These are phyloP conservation scores for Ascochyta lentis DNA, from an alignment of 2,329 filamentous ascomycete species.

Conservation along the genomic window DNA sequence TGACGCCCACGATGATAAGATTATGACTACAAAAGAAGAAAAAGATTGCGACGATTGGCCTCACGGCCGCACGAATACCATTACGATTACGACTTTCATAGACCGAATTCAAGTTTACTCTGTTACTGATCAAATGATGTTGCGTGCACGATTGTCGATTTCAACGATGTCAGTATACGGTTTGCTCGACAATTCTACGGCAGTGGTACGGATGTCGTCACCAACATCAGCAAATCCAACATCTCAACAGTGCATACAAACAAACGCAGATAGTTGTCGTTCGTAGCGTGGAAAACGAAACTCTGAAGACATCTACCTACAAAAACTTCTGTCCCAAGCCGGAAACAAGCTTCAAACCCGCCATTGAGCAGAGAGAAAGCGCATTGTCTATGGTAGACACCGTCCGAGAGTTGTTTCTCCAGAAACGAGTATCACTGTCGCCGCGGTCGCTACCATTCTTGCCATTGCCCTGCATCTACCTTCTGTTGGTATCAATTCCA, in stretches of 20 bases:
- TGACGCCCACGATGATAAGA: background rate
- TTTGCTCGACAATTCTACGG: too few species aligned
- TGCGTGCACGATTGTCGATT: background rate
- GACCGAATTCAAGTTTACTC: slow-evolving; percentile 2
- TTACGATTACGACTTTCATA: slow-evolving; percentile 19
- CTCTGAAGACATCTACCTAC: background rate
- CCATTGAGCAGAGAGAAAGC: too few species aligned
- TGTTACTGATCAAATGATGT: background rate
- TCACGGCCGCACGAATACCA: slow-evolving; percentile 17
- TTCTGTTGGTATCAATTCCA: background rate
- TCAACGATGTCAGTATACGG: too few species aligned
- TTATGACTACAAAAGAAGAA: slow-evolving; percentile 18
- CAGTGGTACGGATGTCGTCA: background rate
- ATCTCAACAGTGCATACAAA: background rate
- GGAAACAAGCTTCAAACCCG: background rate
- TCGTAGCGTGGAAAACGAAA: background rate
- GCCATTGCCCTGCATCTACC: background rate
- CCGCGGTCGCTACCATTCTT: background rate
- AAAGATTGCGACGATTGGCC: slow-evolving; percentile 20
- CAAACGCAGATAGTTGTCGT: background rate
- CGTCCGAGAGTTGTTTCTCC: background rate
- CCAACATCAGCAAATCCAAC: background rate
- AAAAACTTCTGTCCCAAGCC: background rate
- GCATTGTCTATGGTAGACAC: too few species aligned
- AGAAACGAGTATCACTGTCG: background rate